Conservation (phyloP, 148 eudicot species). For the Silene conica region DNA sequence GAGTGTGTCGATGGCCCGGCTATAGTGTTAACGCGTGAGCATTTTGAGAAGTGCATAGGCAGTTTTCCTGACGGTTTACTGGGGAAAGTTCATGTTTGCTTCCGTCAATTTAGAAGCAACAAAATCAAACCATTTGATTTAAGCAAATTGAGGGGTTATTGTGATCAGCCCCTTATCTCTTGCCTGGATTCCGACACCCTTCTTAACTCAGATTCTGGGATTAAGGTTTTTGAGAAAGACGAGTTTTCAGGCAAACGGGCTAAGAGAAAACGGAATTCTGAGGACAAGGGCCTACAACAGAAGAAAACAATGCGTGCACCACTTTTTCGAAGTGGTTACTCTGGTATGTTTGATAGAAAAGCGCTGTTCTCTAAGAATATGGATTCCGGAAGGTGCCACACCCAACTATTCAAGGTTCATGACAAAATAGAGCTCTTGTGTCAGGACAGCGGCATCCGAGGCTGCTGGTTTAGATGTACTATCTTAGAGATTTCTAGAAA, state of each 20-base stretch:
- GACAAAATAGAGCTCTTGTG: constrained; percentile 73
- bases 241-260: constrained; percentile 47
- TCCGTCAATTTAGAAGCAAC: constrained; percentile 71
- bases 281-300: constrained; percentile 24
- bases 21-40: constrained; percentile 74
- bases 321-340: constrained; percentile 32
- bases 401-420: constrained; percentile 41
- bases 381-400: constrained; percentile 30
- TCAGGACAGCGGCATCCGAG: constrained; percentile 94
- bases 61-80: constrained; percentile 52
- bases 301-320: constrained; percentile 19
- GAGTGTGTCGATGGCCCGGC: constrained; percentile 98
- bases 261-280: constrained; percentile 60
- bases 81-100: constrained; percentile 68
- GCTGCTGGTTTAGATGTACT: constrained; percentile 96
- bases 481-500: constrained; percentile 55
- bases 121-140: constrained; percentile 82
- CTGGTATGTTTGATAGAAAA: constrained; percentile 29
- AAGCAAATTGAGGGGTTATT: constrained; percentile 78
- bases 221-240: constrained; percentile 42
- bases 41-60: constrained; percentile 66
- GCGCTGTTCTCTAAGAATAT: constrained; percentile 35
- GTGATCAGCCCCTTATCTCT: constrained; percentile 69
- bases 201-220: constrained; percentile 25
- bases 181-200: constrained; percentile 59